Base-by-base conservation (phyloP, 768 basidiomycete genomes). In the Kwoniella mangroviensis region DNA sequence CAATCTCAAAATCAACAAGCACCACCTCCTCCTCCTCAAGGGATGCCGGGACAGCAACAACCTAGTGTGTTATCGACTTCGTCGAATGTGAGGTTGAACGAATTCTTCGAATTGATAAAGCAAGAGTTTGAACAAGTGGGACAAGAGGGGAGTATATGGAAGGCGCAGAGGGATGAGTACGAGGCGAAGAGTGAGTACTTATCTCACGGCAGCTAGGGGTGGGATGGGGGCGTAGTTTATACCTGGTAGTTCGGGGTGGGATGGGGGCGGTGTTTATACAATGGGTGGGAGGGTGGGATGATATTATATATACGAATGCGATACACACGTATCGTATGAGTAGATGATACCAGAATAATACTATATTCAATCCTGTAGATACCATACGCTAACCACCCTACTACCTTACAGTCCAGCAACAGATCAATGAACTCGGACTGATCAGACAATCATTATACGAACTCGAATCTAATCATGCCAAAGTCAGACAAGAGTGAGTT, bases 371-470 rank as follows among this genome's bases (percentile, higher is more conserved):
- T 34, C 4, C 9, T 34, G 34, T 0, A 34, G 34, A 34, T 1
- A 40, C 2, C 28, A 1, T 40, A 52, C 21, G 65, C 65, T 67
- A 53, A 65, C 54, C 26, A 2, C 53, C 11, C 11, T 61, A 19
- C 15, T 51, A n/a, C 12, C 12, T 21, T 73, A 13, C 15, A 85
- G 85, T 84, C 63, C 79, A 83, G 63, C 75, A 76, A 28, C 96
- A 98, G 84, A 90, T 98, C 71, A 91, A 89, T 81, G 96, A 98
- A 81, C 86, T 98, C 65, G 92, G 91, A 74, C 89, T 90, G 79
- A 94, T 99, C 77, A 89, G 94, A 43, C 90, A 93, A 78, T 89
- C 91, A 2, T 86, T 98, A 12, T 95, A 94, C 79, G 94, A 98
- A 73, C 89, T 99, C 65, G 96, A 99, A 81, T 85, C 89, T 0